These are phyloP conservation scores for Globisporangium okanoganense DNA, from an alignment of 352 stramenopile species.

Conservation along the genomic window DNA sequence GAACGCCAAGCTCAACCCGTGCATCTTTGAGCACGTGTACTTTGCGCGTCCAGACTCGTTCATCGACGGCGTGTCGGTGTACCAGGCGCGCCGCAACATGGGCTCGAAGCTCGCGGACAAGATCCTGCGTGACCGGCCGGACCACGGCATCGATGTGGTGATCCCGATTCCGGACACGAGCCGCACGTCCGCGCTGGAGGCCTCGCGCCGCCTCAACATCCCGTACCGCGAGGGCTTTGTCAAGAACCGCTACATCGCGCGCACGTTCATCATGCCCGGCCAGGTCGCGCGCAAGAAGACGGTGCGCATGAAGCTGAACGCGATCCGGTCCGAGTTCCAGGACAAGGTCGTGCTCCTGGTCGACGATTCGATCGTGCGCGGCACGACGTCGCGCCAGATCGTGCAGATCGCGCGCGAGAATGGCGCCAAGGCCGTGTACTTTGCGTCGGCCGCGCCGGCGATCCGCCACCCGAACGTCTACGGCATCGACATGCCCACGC, in stretches of 20 bases:
- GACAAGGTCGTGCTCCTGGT: conserved; percentile 97
- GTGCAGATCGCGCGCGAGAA: conserved; percentile 98
- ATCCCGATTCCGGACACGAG: conserved; percentile 99
- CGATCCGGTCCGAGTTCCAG: conserved; percentile 90
- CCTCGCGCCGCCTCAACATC: conserved; percentile 77
- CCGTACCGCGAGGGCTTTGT: conserved; percentile 98
- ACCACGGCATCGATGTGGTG: conserved; percentile 97
- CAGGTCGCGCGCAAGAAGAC: conserved; percentile 95
- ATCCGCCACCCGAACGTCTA: conserved; percentile 99
- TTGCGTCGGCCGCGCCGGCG: conserved; percentile 95
- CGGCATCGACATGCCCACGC: conserved; percentile 99
- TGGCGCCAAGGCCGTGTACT: conserved; percentile 95
- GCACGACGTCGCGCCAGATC: conserved; percentile 98
- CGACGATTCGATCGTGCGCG: conserved; percentile 99
- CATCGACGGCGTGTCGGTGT: conserved; percentile 98
- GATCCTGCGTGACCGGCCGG: conserved; percentile 88
- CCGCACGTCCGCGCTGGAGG: conserved; percentile 94
- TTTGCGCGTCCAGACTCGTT: conserved; percentile 98
- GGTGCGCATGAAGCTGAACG: conserved; percentile 98
- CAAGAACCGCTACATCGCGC: conserved; percentile 99
- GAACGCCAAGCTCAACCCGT: conserved; percentile 84
- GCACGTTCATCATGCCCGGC: conserved; percentile 99
- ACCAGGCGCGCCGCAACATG: conserved; percentile 98
- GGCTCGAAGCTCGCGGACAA: conserved; percentile 96
- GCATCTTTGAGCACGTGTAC: conserved; percentile 99